These are phyloP conservation scores for Aschersonia sp. DNA, from an alignment of 2,329 filamentous ascomycete genomes.

Conservation along the genomic window DNA sequence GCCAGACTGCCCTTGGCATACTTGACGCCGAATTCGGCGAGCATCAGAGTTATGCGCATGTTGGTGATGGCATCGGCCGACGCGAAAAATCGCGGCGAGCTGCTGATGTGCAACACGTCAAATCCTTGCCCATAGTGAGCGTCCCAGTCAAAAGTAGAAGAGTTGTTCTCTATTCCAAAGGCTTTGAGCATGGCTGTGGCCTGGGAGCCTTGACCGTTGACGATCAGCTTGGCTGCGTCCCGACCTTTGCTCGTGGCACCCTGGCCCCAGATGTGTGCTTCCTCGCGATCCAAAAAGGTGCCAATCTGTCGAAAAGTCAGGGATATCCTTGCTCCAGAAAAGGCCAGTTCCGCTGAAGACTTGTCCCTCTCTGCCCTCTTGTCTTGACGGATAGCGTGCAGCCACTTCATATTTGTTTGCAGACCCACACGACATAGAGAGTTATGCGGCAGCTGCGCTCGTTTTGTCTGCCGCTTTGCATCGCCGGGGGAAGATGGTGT, in stretches of 20 bases:
- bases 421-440: conserved; percentile 76
- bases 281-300: conserved; percentile 60
- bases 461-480: conserved; percentile 42
- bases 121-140: conserved; percentile 65
- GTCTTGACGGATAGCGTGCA: conserved; percentile 85
- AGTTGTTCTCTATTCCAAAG: conserved; percentile 77
- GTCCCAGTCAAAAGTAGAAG: conserved; percentile 59
- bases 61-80: conserved; percentile 33
- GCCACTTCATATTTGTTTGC: conserved; percentile 70
- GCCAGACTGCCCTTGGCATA: conserved; percentile 30
- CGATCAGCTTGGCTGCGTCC: conserved; percentile 43
- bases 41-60: conserved; percentile 32
- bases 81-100: conserved; percentile 34
- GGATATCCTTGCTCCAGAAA: conserved; percentile 66
- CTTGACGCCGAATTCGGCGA: conserved; percentile 30
- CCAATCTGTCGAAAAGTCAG: conserved; percentile 84
- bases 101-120: conserved; percentile 60
- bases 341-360: conserved; percentile 54
- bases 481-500: conserved; percentile 6
- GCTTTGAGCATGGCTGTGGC: conserved; percentile 58
- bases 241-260: conserved; percentile 60
- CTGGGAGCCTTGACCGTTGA: conserved; percentile 55
- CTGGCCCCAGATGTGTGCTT: conserved; percentile 74
- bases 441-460: conserved; percentile 70
- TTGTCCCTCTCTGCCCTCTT: conserved; percentile 60